phyloP scores from a whole-genome alignment of 1,139 yeast species.

The Scheffersomyces cryptocercus region DNA sequence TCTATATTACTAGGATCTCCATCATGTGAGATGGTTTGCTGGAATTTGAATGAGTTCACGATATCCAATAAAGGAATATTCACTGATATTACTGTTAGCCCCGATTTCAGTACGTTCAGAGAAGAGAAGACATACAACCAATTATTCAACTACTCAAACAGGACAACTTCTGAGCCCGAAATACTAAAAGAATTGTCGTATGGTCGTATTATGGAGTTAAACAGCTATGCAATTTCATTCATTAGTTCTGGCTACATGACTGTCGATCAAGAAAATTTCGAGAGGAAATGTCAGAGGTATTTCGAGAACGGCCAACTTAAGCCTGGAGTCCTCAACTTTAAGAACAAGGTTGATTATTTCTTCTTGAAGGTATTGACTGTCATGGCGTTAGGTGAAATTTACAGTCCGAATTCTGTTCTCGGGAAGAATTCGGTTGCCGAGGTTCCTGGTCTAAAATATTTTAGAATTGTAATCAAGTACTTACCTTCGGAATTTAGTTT shows the following conservation, averaged over 20 bases:
- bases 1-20: constrained; percentile 27
- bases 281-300: constrained; percentile 11
- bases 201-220: constrained; percentile 3
- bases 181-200: constrained; percentile 3
- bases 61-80: constrained; percentile 9
- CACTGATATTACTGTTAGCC: constrained; percentile 17
- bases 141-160: constrained; percentile 7
- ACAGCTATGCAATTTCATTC: constrained; percentile 19
- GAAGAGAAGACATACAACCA: constrained; percentile 26
- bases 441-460: constrained; percentile 25
- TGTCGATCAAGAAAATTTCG: constrained; percentile 21
- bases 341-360: constrained; percentile 14
- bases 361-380: constrained; percentile 22
- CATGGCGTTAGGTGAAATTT: constrained; percentile 25
- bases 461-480: constrained; percentile 19
- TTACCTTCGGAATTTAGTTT: constrained; percentile 22
- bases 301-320: constrained; percentile 12
- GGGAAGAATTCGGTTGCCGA: constrained; percentile 5
- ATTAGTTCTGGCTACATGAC: constrained; percentile 29
- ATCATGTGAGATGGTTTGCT: constrained; percentile 27
- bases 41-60: constrained; percentile 25
- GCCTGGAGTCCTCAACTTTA: constrained; percentile 1
- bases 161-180: constrained; percentile 2
- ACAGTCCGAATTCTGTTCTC: constrained; percentile 11
- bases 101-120: constrained; percentile 25